Evolutionary conservation across 129 eudicot species (phyloP).

Genomic region (Lactuca saligna): DNA sequence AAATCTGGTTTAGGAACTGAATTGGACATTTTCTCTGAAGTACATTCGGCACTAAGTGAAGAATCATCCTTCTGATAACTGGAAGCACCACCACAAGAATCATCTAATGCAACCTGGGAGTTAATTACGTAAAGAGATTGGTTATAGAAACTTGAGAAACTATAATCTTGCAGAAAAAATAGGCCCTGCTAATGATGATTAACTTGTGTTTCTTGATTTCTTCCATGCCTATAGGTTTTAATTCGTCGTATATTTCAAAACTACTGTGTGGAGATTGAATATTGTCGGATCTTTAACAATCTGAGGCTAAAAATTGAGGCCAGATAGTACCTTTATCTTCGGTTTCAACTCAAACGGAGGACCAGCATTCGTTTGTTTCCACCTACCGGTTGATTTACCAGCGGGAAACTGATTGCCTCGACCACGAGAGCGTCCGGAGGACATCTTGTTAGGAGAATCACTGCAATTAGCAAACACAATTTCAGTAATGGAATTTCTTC

Average conservation of each 20-base stretch:
- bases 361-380: background rate
- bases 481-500: background rate
- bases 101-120: constrained; percentile 29
- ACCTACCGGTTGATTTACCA: background rate
- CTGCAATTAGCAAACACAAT: background rate
- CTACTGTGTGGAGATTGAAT: background rate
- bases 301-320: background rate
- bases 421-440: background rate
- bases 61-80: background rate
- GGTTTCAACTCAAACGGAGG: background rate
- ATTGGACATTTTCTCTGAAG: background rate
- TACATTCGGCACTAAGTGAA: background rate
- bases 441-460: constrained; percentile 9
- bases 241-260: background rate
- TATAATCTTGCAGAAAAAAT: background rate
- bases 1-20: background rate
- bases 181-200: too few species aligned
- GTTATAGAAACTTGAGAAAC: background rate
- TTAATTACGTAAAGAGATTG: background rate
- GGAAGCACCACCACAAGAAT: constrained; percentile 15
- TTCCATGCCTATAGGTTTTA: background rate
- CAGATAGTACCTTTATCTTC: constrained; percentile 16
- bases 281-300: background rate
- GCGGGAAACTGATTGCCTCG: constrained; percentile 2
- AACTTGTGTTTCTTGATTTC: background rate